These are phyloP conservation scores for Neonectria punicea DNA, from an alignment of 2,329 filamentous ascomycete species.

Conservation along the genomic window DNA sequence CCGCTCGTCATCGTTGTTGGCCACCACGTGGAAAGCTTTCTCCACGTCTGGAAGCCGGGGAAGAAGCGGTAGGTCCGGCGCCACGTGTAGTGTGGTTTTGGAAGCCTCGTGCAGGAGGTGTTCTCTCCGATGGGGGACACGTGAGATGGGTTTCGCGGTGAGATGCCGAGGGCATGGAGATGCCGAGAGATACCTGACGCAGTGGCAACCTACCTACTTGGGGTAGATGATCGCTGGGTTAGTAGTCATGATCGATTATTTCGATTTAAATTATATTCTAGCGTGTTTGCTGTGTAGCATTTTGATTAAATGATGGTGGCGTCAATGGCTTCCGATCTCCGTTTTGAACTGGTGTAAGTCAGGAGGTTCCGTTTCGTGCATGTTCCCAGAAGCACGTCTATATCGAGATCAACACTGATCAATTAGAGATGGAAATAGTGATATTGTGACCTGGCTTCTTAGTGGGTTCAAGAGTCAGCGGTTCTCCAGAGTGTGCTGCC, in stretches of 20 bases:
- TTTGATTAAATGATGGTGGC: background rate
- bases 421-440: background rate
- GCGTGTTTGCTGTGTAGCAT: background rate
- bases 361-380: background rate
- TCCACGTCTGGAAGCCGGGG: slow-evolving; percentile 5
- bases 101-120: background rate
- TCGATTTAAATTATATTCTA: background rate
- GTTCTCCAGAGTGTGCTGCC: no score
- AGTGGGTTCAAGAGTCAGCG: no score
- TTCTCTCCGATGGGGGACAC: background rate
- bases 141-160: background rate
- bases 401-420: background rate
- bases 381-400: background rate
- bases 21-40: slow-evolving; percentile 20
- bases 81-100: slow-evolving; percentile 1
- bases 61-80: slow-evolving; percentile 11
- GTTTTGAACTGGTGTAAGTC: background rate
- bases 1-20: background rate
- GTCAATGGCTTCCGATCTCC: background rate
- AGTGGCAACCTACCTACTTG: no score
- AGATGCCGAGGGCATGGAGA: background rate
- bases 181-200: background rate
- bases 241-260: background rate
- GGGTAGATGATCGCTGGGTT: background rate
- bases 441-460: no score